These are phyloP conservation scores for Coccomyxa sp. DNA, from an alignment of 139 green algal species.

Conservation along the genomic window DNA sequence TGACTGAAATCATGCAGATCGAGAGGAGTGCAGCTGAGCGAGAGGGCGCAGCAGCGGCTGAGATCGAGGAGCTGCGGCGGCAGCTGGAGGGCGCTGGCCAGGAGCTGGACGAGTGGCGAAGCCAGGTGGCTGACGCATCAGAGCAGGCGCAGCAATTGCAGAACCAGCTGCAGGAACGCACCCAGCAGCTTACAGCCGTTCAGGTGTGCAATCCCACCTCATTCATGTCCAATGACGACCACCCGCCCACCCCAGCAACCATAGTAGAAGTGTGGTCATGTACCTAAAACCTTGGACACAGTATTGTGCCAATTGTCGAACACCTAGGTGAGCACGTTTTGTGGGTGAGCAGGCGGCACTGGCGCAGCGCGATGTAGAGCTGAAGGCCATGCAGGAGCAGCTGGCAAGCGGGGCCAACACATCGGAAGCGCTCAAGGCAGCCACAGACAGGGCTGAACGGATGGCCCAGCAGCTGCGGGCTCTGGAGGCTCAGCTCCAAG, in stretches of 20 bases:
- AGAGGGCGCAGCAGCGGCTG: no score
- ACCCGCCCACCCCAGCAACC: no score
- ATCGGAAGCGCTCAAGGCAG: no score
- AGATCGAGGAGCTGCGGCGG: not conserved
- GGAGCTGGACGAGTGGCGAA: not conserved
- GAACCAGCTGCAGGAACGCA: not conserved
- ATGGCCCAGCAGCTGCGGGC: not conserved
- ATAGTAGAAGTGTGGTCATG: no score
- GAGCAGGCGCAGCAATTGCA: constrained; percentile 13
- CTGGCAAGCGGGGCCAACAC: no score
- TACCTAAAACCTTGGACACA: no score
- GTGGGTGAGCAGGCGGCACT: no score
- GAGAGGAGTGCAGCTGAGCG: not conserved
- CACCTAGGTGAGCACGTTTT: no score
- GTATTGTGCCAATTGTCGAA: no score
- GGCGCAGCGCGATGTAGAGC: not conserved
- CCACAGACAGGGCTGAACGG: not conserved
- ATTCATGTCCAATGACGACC: no score
- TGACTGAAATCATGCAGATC: not conserved
- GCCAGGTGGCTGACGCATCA: not conserved
- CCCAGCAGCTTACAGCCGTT: constrained; percentile 1
- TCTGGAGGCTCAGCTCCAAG: not conserved
- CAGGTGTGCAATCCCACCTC: not conserved
- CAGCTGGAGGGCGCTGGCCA: constrained; percentile 7
- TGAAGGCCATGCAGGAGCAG: constrained; percentile 6